These are phyloP conservation scores for Marchantia polymorpha DNA, from an alignment of 225 moss, liverwort and hornwort species.

Conservation along the genomic window DNA sequence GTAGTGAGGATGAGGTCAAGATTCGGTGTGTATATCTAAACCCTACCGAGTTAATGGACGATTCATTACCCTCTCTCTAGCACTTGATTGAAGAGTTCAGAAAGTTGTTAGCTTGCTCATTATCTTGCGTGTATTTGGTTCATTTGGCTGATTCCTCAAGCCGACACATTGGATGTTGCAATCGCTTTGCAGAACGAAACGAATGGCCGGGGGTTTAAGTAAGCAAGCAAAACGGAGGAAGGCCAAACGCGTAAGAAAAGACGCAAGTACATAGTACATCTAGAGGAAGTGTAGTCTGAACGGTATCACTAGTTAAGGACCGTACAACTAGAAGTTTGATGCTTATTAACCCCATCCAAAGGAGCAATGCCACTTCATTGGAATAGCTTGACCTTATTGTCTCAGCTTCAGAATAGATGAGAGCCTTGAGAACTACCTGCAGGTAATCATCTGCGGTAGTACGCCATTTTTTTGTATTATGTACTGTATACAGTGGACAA, in stretches of 20 bases:
- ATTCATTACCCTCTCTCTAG: background rate
- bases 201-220: background rate
- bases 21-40: conserved; percentile 14
- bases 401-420: background rate
- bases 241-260: conserved; percentile 3
- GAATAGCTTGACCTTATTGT: background rate
- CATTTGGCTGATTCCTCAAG: background rate
- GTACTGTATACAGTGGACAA: too few relatives aligned
- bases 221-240: conserved; percentile 5
- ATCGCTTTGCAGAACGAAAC: conserved; percentile 18
- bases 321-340: background rate
- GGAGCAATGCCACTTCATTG: background rate
- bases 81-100: background rate
- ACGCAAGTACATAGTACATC: background rate
- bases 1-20: conserved; percentile 6
- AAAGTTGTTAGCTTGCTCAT: background rate
- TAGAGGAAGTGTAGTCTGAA: background rate
- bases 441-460: background rate
- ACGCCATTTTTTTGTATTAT: too few relatives aligned
- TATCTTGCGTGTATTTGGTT: background rate
- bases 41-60: background rate
- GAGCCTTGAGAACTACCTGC: background rate
- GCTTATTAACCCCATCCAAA: background rate
- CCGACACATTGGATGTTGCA: background rate
- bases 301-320: background rate